Evolutionary conservation across 1,139 yeast species (phyloP).

Genomic region (Magnusiomyces paraingens): DNA sequence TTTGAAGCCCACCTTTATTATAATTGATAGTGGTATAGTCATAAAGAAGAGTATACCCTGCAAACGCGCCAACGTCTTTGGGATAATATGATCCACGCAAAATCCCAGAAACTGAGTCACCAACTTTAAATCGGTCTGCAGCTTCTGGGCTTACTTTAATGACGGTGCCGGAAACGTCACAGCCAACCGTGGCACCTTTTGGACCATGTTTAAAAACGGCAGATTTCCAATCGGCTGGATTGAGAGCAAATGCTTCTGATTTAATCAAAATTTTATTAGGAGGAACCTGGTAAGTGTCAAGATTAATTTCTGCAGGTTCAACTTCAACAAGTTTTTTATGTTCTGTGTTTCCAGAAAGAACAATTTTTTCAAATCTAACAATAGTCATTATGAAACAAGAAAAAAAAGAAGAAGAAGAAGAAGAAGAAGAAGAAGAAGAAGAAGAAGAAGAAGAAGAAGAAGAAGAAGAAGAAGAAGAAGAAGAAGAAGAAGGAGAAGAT

Average conservation of each 20-base stretch:
- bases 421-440: not conserved
- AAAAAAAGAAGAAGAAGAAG: not conserved
- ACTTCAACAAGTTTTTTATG: constrained; percentile 1
- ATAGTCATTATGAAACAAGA: constrained; percentile 3
- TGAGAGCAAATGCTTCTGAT: constrained; percentile 54
- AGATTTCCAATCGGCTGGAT: constrained; percentile 77
- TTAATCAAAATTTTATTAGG: constrained; percentile 47
- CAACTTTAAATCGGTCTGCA: constrained; percentile 39
- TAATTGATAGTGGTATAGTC: constrained; percentile 24
- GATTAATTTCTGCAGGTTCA: not conserved
- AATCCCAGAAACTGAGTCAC: constrained; percentile 48
- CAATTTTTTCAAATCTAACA: constrained; percentile 4
- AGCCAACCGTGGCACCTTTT: constrained; percentile 40
- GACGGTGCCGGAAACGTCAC: constrained; percentile 49
- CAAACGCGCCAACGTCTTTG: constrained; percentile 48
- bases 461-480: no score
- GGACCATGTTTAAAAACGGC: constrained; percentile 35
- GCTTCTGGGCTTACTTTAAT: constrained; percentile 53
- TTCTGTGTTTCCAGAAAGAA: constrained; percentile 1
- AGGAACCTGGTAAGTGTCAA: constrained; percentile 21
- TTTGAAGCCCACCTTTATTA: constrained; percentile 15
- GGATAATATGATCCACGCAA: constrained; percentile 45
- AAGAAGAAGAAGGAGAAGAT: no score
- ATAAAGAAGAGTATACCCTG: constrained; percentile 42
- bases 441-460: not conserved